phyloP scores from a whole-genome alignment of 352 stramenopile species.

The Globisporangium sylvaticum region DNA sequence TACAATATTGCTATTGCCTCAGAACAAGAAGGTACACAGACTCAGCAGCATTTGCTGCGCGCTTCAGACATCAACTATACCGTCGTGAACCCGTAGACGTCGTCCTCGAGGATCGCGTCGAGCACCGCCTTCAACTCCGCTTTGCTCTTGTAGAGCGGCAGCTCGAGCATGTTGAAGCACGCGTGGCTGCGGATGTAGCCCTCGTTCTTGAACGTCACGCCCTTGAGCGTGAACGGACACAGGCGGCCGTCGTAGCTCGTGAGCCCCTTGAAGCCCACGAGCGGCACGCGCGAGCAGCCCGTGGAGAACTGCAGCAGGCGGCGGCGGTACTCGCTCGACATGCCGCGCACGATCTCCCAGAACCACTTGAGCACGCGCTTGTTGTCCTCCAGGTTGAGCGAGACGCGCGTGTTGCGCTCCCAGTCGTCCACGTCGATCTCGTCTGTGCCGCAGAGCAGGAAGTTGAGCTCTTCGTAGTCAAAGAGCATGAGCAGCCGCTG shows the following conservation, averaged over 20 bases:
- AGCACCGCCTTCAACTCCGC: slow-evolving; percentile 70
- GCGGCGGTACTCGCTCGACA: slow-evolving; percentile 71
- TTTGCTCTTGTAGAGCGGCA: slow-evolving; percentile 92
- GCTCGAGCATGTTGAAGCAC: slow-evolving; percentile 90
- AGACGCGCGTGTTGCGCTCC: slow-evolving; percentile 39
- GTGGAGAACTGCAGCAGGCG: slow-evolving; percentile 81
- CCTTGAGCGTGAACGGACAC: slow-evolving; percentile 73
- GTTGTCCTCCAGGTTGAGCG: slow-evolving; percentile 23
- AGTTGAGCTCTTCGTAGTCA: slow-evolving; percentile 95
- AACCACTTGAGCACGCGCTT: slow-evolving; percentile 34
- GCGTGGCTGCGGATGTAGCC: slow-evolving; percentile 64
- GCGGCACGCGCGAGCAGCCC: slow-evolving; percentile 72
- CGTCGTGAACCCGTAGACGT: slow-evolving; percentile 67
- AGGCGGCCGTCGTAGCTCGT: slow-evolving; percentile 80
- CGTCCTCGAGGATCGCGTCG: slow-evolving; percentile 53
- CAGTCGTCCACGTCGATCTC: slow-evolving; percentile 94
- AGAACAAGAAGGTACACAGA: too few species aligned
- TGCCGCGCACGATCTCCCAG: slow-evolving; percentile 86
- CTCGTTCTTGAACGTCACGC: slow-evolving; percentile 29
- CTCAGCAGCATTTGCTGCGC: not conserved
- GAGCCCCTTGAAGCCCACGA: slow-evolving; percentile 64
- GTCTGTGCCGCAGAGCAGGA: slow-evolving; percentile 92
- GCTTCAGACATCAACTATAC: not conserved
- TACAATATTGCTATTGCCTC: too few species aligned
- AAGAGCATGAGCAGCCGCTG: slow-evolving; percentile 92